These are phyloP conservation scores for Cenchrus fungigraminus DNA, from an alignment of 176 grass and related monocot genomes.

Conservation along the genomic window DNA sequence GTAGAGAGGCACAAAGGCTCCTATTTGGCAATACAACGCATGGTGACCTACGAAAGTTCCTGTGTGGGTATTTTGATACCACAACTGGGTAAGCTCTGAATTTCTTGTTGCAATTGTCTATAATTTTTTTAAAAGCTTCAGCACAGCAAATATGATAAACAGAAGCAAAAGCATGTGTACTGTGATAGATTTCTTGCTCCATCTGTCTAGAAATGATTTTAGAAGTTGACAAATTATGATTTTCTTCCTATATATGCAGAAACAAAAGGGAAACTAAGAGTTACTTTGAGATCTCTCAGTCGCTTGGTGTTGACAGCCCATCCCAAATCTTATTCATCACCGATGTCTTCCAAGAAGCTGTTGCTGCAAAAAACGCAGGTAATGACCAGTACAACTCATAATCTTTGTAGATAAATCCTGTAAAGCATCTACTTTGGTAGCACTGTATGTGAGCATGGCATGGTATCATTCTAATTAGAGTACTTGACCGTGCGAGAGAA, in stretches of 20 bases:
- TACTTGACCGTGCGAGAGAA: background rate
- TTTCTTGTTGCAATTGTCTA: slow-evolving; percentile 35
- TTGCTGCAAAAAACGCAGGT: slow-evolving; percentile 89
- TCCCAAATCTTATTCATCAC: slow-evolving; percentile 89
- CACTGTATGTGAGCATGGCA: background rate
- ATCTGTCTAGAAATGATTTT: background rate
- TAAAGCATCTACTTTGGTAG: background rate
- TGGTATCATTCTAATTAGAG: background rate
- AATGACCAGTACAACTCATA: slow-evolving; percentile 36
- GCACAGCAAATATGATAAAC: background rate
- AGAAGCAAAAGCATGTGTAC: background rate
- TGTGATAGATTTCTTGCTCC: background rate
- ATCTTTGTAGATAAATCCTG: slow-evolving; percentile 24
- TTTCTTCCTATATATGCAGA: slow-evolving; percentile 44
- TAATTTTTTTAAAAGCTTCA: slow-evolving; percentile 3
- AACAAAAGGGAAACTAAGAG: slow-evolving; percentile 90
- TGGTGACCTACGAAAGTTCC: slow-evolving; percentile 75
- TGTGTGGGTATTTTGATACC: slow-evolving; percentile 96
- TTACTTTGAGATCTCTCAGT: slow-evolving; percentile 83
- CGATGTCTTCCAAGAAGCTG: slow-evolving; percentile 86
- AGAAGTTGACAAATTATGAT: background rate
- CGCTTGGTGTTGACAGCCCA: slow-evolving; percentile 80
- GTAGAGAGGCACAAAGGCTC: slow-evolving; percentile 92
- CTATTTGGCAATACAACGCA: slow-evolving; percentile 83
- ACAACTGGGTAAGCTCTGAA: slow-evolving; percentile 70